Conservation (phyloP, 139 green algal species). For the Desmodesmus armatus region DNA sequence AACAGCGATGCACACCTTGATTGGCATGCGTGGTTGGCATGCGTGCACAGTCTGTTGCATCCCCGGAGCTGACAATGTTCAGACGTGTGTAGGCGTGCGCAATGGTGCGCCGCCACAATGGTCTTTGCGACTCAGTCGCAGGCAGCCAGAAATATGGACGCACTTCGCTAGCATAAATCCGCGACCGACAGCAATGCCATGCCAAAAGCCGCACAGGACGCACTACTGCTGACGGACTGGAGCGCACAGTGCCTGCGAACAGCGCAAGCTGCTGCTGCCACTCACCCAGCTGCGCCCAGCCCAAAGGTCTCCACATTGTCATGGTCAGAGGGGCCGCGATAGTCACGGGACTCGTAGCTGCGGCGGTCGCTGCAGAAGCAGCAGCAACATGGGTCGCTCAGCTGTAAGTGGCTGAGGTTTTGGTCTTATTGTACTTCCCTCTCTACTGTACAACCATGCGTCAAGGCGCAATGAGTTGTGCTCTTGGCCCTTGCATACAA, state of each 20-base stretch:
- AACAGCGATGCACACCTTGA: background rate
- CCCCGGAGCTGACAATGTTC: background rate
- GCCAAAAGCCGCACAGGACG: background rate
- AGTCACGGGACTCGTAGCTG: slow-evolving; percentile 36
- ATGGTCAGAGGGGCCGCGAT: slow-evolving; percentile 41
- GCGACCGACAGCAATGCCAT: background rate
- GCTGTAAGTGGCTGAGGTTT: too few species aligned
- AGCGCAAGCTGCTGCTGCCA: background rate
- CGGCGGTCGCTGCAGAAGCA: too few species aligned
- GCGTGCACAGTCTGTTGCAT: background rate
- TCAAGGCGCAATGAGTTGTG: too few species aligned
- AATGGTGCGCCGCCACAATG: background rate
- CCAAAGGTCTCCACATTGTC: slow-evolving; percentile 49
- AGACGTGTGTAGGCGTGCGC: background rate
- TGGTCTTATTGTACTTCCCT: too few species aligned
- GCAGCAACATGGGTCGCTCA: too few species aligned
- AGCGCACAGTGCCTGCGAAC: background rate
- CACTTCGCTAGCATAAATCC: too few species aligned
- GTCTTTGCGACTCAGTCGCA: background rate
- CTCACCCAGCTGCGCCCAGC: slow-evolving; percentile 32
- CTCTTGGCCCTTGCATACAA: too few species aligned
- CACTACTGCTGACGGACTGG: background rate
- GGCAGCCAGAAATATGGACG: background rate
- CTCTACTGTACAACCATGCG: too few species aligned
- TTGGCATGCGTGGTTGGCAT: background rate